These are phyloP conservation scores for Kwoniella dendrophila DNA, from an alignment of 768 basidiomycete species.

Conservation along the genomic window DNA sequence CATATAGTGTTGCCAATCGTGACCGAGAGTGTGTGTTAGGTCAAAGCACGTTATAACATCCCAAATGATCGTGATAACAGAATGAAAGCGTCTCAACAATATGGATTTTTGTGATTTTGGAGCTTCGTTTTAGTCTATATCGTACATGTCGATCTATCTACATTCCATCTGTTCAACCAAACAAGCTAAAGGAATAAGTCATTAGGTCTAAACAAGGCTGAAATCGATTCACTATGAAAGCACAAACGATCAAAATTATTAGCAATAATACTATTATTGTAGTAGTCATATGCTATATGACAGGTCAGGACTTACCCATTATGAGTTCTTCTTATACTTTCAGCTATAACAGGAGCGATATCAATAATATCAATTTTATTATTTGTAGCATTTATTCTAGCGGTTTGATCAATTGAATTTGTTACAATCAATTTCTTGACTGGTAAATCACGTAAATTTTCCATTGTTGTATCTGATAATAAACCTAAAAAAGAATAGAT, in stretches of 20 bases:
- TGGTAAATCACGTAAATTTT: slow-evolving; percentile 68
- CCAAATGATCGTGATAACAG: too few relatives aligned
- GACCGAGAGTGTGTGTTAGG: too few relatives aligned
- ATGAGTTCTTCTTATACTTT: slow-evolving; percentile 92
- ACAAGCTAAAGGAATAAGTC: slow-evolving; percentile 17
- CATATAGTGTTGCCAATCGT: too few relatives aligned
- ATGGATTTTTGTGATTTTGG: too few relatives aligned
- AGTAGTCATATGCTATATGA: neutral
- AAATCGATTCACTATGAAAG: slow-evolving; percentile 51
- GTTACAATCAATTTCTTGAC: slow-evolving; percentile 96
- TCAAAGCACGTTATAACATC: too few relatives aligned
- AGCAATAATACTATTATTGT: slow-evolving; percentile 10
- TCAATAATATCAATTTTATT: slow-evolving; percentile 89
- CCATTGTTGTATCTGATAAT: slow-evolving; percentile 83
- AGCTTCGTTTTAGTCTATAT: too few relatives aligned
- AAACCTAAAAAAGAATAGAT: slow-evolving; percentile 63
- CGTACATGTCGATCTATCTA: neutral
- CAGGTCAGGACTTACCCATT: slow-evolving; percentile 64
- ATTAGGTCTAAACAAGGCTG: slow-evolving; percentile 51
- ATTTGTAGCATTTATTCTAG: slow-evolving; percentile 68
- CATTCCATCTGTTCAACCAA: neutral
- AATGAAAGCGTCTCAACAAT: too few relatives aligned
- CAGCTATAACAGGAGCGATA: slow-evolving; percentile 89
- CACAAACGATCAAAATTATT: slow-evolving; percentile 1
- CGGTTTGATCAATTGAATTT: slow-evolving; percentile 90